Evolutionary conservation across 345 rosid genomes (phyloP).

Genomic region (Pistacia vera): DNA sequence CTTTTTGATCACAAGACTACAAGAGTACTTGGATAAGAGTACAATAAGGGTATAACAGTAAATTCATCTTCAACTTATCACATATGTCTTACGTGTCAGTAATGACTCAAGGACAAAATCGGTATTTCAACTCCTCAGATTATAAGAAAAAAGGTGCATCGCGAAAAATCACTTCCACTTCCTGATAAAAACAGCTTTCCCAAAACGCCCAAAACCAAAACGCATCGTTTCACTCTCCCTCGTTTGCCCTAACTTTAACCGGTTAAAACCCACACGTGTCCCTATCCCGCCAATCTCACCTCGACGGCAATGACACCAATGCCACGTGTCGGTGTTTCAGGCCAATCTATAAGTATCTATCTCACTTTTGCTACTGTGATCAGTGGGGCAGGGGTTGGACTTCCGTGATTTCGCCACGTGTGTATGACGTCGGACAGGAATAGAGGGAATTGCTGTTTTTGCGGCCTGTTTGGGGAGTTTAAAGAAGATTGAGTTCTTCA

Average conservation of each 20-base stretch:
- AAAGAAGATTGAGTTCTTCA: neutral
- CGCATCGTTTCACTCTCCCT: neutral
- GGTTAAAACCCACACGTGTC: neutral
- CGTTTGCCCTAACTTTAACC: slow-evolving; percentile 19
- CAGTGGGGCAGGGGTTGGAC: neutral
- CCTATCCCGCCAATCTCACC: neutral
- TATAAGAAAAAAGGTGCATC: neutral
- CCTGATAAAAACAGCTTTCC: neutral
- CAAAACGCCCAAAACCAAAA: neutral
- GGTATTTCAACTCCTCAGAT: neutral
- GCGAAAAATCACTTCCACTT: neutral
- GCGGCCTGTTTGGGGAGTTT: neutral
- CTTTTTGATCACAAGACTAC: too few relatives aligned
- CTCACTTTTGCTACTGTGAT: neutral
- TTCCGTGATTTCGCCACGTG: neutral
- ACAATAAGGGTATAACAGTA: neutral
- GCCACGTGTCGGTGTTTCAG: neutral
- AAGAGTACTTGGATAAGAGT: neutral
- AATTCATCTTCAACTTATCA: neutral
- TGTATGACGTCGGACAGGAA: neutral
- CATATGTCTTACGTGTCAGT: neutral
- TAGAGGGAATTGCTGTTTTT: neutral
- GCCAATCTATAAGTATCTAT: neutral
- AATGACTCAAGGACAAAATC: neutral
- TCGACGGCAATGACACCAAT: neutral